Evolutionary conservation across 192 early-diverging fungal genomes (phyloP).

Genomic region (Coemansia sp.): DNA sequence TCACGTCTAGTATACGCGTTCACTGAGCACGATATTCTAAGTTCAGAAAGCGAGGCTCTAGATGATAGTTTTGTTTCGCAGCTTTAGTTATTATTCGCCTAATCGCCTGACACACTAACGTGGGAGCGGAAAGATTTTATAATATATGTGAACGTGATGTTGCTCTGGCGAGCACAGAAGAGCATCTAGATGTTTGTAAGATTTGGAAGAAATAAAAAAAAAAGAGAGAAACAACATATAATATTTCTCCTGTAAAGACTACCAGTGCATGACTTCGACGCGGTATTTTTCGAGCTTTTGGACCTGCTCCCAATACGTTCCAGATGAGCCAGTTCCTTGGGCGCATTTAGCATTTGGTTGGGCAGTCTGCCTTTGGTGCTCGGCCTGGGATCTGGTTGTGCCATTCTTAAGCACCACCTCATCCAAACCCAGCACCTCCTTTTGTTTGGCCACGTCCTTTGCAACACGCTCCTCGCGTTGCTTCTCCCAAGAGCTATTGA

Average conservation of each 20-base stretch:
- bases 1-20: slow-evolving; percentile 38
- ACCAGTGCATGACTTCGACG: slow-evolving; percentile 56
- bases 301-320: slow-evolving; percentile 52
- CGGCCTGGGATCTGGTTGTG: slow-evolving; percentile 47
- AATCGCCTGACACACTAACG: too few relatives aligned
- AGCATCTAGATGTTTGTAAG: too few relatives aligned
- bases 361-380: slow-evolving; percentile 20
- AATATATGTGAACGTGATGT: too few relatives aligned
- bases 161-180: too few relatives aligned
- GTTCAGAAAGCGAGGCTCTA: slow-evolving; percentile 40
- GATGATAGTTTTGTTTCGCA: slow-evolving; percentile 5
- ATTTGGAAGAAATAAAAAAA: background rate
- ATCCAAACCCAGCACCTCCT: slow-evolving; percentile 48
- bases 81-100: background rate
- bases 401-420: slow-evolving; percentile 52
- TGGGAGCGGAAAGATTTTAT: too few relatives aligned
- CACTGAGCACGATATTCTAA: slow-evolving; percentile 29
- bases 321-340: slow-evolving; percentile 41
- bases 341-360: slow-evolving; percentile 43
- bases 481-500: slow-evolving; percentile 44
- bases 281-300: slow-evolving; percentile 56
- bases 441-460: slow-evolving; percentile 38
- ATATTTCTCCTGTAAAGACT: background rate
- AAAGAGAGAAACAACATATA: background rate
- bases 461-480: slow-evolving; percentile 43